Evolutionary conservation across 2,329 filamentous ascomycete genomes (phyloP).

Genomic region (Cladosporium sp.): DNA sequence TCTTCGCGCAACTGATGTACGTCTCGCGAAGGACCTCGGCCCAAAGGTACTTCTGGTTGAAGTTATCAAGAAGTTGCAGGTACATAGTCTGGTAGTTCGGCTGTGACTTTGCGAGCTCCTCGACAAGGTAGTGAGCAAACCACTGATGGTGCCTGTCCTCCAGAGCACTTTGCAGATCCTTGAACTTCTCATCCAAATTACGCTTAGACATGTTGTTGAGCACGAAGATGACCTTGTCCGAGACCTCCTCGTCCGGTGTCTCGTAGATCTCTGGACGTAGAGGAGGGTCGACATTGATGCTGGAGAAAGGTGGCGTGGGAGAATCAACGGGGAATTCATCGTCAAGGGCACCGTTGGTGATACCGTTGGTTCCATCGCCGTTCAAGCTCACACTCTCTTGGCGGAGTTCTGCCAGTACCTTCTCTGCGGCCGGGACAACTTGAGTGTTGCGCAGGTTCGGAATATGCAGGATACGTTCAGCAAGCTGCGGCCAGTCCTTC

Average conservation of each 20-base stretch:
- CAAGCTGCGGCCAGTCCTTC: constrained; percentile 94
- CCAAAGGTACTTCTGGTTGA: constrained; percentile 79
- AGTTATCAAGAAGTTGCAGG: constrained; percentile 80
- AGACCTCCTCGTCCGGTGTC: constrained; percentile 79
- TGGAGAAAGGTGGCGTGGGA: constrained; percentile 70
- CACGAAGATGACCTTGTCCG: constrained; percentile 93
- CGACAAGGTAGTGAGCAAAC: constrained; percentile 94
- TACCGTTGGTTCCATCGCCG: constrained; percentile 45
- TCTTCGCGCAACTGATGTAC: constrained; percentile 78
- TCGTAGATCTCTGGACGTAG: constrained; percentile 67
- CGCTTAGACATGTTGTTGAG: constrained; percentile 94
- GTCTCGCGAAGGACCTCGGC: constrained; percentile 90
- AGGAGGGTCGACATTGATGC: constrained; percentile 74
- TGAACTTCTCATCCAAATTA: constrained; percentile 81
- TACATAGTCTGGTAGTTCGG: constrained; percentile 96
- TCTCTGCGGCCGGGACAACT: constrained; percentile 34
- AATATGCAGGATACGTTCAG: constrained; percentile 79
- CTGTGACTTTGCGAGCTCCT: constrained; percentile 94
- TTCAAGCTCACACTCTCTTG: constrained; percentile 33
- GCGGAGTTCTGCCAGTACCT: constrained; percentile 35
- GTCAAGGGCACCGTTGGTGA: constrained; percentile 73
- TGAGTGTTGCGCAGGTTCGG: constrained; percentile 81
- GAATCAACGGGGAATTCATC: constrained; percentile 62
- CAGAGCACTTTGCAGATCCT: constrained; percentile 76
- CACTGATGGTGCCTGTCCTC: constrained; percentile 85